Base-by-base conservation (phyloP, 192 early-diverging fungal genomes). In the Fimicolochytrium jonesii region DNA sequence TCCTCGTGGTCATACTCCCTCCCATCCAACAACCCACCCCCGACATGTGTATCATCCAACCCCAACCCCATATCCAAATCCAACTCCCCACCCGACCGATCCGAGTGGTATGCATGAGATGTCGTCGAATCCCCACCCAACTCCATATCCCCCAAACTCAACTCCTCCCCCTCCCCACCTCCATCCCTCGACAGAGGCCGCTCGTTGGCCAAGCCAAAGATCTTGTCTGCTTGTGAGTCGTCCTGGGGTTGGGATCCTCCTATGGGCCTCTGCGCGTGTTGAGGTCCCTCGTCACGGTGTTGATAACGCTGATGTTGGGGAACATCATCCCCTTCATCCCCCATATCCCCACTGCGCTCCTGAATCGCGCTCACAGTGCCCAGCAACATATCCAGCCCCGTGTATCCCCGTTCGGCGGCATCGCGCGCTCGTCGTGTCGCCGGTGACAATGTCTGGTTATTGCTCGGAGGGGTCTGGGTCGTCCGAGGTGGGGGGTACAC, bases 101-200 rank as follows among this genome's bases (percentile, higher is more conserved):
- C n/a, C n/a, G n/a, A n/a, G n/a, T n/a, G n/a, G n/a, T n/a, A n/a
- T n/a, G n/a, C n/a, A n/a, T n/a, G n/a, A n/a, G n/a, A n/a, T n/a
- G n/a, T n/a, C n/a, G n/a, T n/a, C n/a, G n/a, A n/a, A n/a, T n/a
- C n/a, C n/a, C n/a, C n/a, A n/a, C n/a, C n/a, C n/a, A n/a, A n/a
- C n/a, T 59, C 29, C 7, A 59, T 22, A 11, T 46, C 57, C 26
- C 57, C 57, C 43, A 59, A 59, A 26, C 36, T 42, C 26, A 59
- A 26, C 28, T 59, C 41, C 0, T 22, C 57, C 26, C 57, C 57
- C 31, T 59, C 57, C 15, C 34, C 57, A 5, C 22, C 46, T 20
- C 42, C 41, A 2, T 59, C 57, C 39, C 43, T 9, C 22, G 46
- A 32, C 37, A 59, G 22, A 4, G 48, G 22, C 3, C 13, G 23